A percentile compares a stretch with the other conserved stretches of the same genome.
Conservation (phyloP, 352 stramenopile genomes). For the Phytopythium cucurbitacearum region DNA sequence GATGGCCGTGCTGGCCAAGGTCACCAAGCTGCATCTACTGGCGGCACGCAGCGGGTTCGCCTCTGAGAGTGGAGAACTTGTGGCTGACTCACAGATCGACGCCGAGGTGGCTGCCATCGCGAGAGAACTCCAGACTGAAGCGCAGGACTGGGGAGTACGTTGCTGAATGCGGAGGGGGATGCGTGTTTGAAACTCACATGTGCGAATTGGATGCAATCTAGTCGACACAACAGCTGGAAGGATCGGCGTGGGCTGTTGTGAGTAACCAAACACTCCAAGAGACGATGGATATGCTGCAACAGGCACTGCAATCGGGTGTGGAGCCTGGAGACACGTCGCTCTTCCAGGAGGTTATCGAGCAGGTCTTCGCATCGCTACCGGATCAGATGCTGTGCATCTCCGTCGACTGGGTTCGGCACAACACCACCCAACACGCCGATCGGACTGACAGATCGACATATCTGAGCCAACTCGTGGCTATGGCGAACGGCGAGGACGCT, state of each 20-base stretch:
- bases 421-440: not conserved
- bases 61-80: slow-evolving; percentile 5
- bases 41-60: slow-evolving; percentile 20
- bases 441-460: slow-evolving; percentile 14
- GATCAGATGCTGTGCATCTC: slow-evolving; percentile 33
- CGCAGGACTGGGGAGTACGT: slow-evolving; percentile 29
- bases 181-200: not conserved
- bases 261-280: slow-evolving; percentile 21
- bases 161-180: not conserved
- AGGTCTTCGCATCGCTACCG: slow-evolving; percentile 36
- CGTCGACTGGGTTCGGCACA: slow-evolving; percentile 33
- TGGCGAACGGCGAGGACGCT: slow-evolving; percentile 8
- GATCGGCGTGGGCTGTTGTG: slow-evolving; percentile 1
- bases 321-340: slow-evolving; percentile 25
- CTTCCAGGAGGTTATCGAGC: slow-evolving; percentile 57
- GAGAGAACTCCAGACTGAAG: slow-evolving; percentile 15
- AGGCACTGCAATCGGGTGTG: slow-evolving; percentile 22
- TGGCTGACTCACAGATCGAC: not conserved
- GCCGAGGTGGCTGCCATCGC: slow-evolving; percentile 7
- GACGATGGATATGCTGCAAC: slow-evolving; percentile 35
- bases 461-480: slow-evolving; percentile 28
- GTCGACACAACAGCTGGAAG: slow-evolving; percentile 5
- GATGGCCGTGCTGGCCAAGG: slow-evolving; percentile 30
- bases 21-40: slow-evolving; percentile 34
- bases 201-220: slow-evolving; percentile 1